A percentile compares a stretch with the other conserved stretches of the same genome.
Evolutionary conservation across 2,329 filamentous ascomycete genomes (phyloP).

Genomic region (Colletotrichum sp.): DNA sequence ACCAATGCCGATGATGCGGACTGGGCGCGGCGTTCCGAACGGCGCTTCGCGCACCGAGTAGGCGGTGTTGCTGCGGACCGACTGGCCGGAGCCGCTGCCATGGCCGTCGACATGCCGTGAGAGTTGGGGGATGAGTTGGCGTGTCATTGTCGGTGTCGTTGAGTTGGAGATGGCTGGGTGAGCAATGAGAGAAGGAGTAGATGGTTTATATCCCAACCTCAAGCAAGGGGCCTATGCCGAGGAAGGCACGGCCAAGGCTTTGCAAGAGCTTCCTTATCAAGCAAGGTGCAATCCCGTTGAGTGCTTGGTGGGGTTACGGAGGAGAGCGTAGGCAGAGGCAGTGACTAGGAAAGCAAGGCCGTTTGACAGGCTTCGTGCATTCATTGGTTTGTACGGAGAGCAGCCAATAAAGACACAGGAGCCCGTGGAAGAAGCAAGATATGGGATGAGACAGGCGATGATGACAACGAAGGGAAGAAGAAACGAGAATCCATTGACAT

Average conservation of each 20-base stretch:
- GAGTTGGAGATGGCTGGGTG: background rate
- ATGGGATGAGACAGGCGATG: background rate
- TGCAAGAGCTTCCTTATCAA: background rate
- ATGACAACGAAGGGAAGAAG: background rate
- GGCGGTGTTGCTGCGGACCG: background rate
- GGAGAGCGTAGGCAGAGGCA: background rate
- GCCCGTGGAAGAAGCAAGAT: background rate
- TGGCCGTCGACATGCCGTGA: conserved; percentile 21
- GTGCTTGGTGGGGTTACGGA: conserved; percentile 5
- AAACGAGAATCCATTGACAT: background rate
- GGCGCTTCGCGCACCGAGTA: conserved; percentile 18
- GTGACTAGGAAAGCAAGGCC: background rate
- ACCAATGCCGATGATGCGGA: conserved; percentile 22
- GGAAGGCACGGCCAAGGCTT: background rate
- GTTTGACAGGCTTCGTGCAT: background rate
- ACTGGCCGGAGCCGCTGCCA: conserved; percentile 7
- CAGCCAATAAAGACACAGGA: background rate
- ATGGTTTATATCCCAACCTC: conserved; percentile 13
- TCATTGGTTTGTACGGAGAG: background rate
- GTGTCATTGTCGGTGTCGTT: conserved; percentile 14
- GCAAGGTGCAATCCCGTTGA: background rate
- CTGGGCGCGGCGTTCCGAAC: conserved; percentile 9
- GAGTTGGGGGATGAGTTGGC: conserved; percentile 15
- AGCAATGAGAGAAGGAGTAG: background rate
- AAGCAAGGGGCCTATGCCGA: background rate